Percentiles rank a stretch among this genome's conserved stretches.
phyloP scores from a whole-genome alignment of 2,329 filamentous ascomycete genomes.

The Sarocladium oryzae region DNA sequence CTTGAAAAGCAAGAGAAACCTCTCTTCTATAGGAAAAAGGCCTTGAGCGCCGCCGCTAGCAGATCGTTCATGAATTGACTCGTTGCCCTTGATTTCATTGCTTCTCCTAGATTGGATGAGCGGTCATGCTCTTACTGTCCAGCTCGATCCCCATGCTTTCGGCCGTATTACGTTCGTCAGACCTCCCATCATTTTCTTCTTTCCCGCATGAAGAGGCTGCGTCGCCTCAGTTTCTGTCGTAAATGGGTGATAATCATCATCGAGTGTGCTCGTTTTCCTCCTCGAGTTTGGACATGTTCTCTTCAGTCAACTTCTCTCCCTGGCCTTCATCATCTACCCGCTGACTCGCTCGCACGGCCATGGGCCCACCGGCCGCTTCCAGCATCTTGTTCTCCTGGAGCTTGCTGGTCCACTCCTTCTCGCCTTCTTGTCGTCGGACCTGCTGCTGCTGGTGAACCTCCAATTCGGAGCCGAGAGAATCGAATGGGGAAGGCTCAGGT shows the following conservation, averaged over 20 bases:
- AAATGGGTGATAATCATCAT: background rate
- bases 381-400: slow-evolving; percentile 42
- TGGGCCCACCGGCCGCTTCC: slow-evolving; percentile 33
- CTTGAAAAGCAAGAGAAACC: background rate
- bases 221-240: background rate
- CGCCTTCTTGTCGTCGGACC: slow-evolving; percentile 28
- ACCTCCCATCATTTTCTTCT: no score
- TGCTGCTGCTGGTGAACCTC: slow-evolving; percentile 18
- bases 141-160: background rate
- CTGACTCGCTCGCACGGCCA: slow-evolving; percentile 20
- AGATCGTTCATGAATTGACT: slow-evolving; percentile 1
- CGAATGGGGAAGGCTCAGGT: slow-evolving; percentile 37
- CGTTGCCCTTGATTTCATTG: background rate
- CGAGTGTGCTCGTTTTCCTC: slow-evolving; percentile 21
- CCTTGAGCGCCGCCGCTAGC: background rate
- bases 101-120: background rate
- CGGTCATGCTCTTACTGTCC: background rate
- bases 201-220: slow-evolving; percentile 1
- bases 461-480: slow-evolving; percentile 26
- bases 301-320: slow-evolving; percentile 44
- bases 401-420: slow-evolving; percentile 35
- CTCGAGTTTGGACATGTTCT: slow-evolving; percentile 44
- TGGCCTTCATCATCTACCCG: slow-evolving; percentile 25
- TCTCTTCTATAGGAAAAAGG: slow-evolving; percentile 1
- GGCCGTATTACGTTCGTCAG: no score